A percentile compares a stretch with the other conserved stretches of the same genome.
Evolutionary conservation across 2,329 filamentous ascomycete genomes (phyloP).

Genomic region (Anisogramma anomala): DNA sequence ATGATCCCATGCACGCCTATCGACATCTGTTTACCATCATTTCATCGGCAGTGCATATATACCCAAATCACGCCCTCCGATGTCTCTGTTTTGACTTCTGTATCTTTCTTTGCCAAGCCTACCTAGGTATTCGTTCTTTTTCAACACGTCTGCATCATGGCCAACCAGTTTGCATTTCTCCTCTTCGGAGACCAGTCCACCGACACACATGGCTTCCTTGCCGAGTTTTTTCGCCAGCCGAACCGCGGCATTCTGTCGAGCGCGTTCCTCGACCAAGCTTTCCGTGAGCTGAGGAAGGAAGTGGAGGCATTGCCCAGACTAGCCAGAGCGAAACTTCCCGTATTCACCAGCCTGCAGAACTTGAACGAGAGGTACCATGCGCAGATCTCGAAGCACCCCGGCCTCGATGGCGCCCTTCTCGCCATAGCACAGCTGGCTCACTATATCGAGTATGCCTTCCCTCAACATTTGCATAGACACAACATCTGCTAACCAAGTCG

Average conservation of each 20-base stretch:
- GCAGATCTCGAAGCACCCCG: slow-evolving; percentile 44
- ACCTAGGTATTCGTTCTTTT: too few species aligned
- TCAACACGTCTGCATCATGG: slow-evolving; percentile 28
- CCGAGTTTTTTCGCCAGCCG: slow-evolving; percentile 36
- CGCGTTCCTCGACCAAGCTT: slow-evolving; percentile 49
- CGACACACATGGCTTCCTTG: slow-evolving; percentile 53
- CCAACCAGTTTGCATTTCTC: slow-evolving; percentile 41
- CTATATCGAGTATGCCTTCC: slow-evolving; percentile 50
- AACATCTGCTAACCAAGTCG: background rate
- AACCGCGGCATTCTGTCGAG: slow-evolving; percentile 41
- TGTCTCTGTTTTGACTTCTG: background rate
- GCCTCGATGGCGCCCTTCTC: slow-evolving; percentile 53
- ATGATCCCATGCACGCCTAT: too few species aligned
- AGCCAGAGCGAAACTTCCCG: slow-evolving; percentile 47
- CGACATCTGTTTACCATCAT: too few species aligned
- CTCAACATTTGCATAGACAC: background rate
- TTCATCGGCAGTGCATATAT: slow-evolving; percentile 14
- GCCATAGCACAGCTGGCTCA: slow-evolving; percentile 55
- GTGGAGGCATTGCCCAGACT: slow-evolving; percentile 43
- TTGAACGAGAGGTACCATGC: slow-evolving; percentile 53
- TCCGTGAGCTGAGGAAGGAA: slow-evolving; percentile 48
- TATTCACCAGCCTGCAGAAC: slow-evolving; percentile 51
- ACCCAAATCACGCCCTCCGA: slow-evolving; percentile 1
- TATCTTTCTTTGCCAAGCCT: slow-evolving; percentile 5
- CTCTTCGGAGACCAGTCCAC: slow-evolving; percentile 63